Conservation (phyloP, 306 rosid species). For the Hylodesmum podocarpum region DNA sequence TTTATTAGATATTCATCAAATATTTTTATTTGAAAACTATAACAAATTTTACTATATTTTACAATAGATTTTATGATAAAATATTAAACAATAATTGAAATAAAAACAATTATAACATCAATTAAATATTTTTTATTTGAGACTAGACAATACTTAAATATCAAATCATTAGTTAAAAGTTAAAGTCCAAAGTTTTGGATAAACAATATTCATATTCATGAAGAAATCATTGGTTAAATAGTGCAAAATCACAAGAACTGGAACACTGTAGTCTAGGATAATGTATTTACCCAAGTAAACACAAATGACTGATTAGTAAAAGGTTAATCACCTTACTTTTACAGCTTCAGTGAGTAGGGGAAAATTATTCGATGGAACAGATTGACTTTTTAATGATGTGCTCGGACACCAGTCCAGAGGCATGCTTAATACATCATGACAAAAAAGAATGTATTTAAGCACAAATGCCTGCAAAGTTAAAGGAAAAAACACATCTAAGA, state of each 20-base stretch:
- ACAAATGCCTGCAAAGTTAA: conserved; percentile 70
- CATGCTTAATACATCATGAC: conserved; percentile 41
- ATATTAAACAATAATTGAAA: no score
- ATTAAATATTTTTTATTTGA: no score
- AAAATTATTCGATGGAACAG: conserved; percentile 54
- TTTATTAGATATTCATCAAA: no score
- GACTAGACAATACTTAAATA: no score
- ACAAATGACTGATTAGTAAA: conserved; percentile 23
- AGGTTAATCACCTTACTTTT: conserved; percentile 68
- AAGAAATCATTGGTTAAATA: no score
- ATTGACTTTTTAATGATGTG: conserved; percentile 43
- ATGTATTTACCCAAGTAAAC: conserved; percentile 22
- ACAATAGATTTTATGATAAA: no score
- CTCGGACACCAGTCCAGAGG: conserved; percentile 42
- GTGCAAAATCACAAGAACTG: neutral
- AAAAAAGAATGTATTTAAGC: conserved; percentile 76
- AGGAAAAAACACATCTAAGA: conserved; percentile 14
- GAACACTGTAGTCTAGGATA: neutral
- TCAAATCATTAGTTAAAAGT: no score
- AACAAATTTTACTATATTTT: no score
- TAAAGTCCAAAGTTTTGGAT: no score
- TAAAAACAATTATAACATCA: no score
- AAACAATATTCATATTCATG: neutral
- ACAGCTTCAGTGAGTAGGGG: conserved; percentile 61
- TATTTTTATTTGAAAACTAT: no score